These are phyloP conservation scores for Cladosporium sp. DNA, from an alignment of 2,329 filamentous ascomycete genomes.

Conservation along the genomic window DNA sequence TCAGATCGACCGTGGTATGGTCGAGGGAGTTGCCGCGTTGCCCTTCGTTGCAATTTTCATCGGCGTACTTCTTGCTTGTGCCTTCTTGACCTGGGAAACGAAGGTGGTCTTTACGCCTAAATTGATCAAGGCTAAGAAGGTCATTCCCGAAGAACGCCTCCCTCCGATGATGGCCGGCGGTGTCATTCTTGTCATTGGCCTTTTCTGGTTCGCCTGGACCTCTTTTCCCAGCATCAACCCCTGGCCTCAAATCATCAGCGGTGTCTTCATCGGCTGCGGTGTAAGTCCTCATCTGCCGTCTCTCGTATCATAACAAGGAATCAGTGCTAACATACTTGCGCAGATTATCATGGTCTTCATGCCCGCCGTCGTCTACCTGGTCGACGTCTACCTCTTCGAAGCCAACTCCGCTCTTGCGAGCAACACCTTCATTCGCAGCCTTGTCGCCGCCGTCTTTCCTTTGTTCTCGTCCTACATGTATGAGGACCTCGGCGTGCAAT, in stretches of 20 bases:
- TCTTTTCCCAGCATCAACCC: slow-evolving; percentile 38
- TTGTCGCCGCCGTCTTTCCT: slow-evolving; percentile 34
- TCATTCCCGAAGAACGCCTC: slow-evolving; percentile 40
- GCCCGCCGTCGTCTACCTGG: slow-evolving; percentile 42
- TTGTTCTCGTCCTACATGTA: slow-evolving; percentile 33
- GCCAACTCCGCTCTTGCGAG: slow-evolving; percentile 31
- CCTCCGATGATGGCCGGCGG: slow-evolving; percentile 49
- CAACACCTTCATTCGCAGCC: slow-evolving; percentile 34
- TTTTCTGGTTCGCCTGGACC: slow-evolving; percentile 54
- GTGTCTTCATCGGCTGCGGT: slow-evolving; percentile 36
- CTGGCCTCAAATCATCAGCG: slow-evolving; percentile 41
- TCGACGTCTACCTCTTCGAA: slow-evolving; percentile 41
- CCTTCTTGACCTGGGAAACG: slow-evolving; percentile 14
- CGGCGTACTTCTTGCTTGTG: slow-evolving; percentile 35
- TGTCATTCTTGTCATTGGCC: slow-evolving; percentile 42
- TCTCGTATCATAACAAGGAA: background rate
- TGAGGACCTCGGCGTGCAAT: slow-evolving; percentile 30
- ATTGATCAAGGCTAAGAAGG: slow-evolving; percentile 15
- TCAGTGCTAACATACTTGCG: background rate
- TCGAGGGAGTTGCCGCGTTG: slow-evolving; percentile 36
- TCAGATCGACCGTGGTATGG: slow-evolving; percentile 39
- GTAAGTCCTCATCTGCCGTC: background rate
- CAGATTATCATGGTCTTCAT: slow-evolving; percentile 45
- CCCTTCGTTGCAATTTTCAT: slow-evolving; percentile 42
- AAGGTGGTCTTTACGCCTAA: slow-evolving; percentile 19